Base-by-base conservation (phyloP, 1,284 basidiomycete species). In the Sporisorium graminicola region DNA sequence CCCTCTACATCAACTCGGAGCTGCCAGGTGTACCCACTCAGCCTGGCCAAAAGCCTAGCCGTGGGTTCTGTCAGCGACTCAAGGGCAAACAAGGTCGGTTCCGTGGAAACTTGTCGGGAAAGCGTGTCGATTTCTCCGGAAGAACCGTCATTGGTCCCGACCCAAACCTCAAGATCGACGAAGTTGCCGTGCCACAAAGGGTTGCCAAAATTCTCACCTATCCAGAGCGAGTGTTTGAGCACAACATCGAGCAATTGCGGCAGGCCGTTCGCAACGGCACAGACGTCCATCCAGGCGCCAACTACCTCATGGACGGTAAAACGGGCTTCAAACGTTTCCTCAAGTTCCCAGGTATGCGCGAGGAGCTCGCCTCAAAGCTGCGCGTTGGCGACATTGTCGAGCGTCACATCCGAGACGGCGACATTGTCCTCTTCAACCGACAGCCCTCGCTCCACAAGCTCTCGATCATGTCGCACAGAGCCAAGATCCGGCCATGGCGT, bases 51-150 rank as follows among this genome's bases (percentile, higher is more conserved):
- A 85, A 85, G 64, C 84, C 84, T 26, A 83, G 80, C 49, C 74
- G 84, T 67, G 97, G 97, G 16, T 98, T 99, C 84, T 97, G 98
- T 56, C 97, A 99, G 85, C 93, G 97, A 20, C 88, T 99, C 65
- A 99, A 99, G 88, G 97, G 97, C 49, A 99, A 99, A 86, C 95
- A 98, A 86, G 97, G 97, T 82, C 94, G 97, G 64, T 99, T 99
- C 88, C 91, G 97, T 86, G 97, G 97, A 31, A 99, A 99, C 86
- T 89, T 99, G 20, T 98, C 95, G 0, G 97, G 97, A 72, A 99
- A 99, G 87, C 94, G 97, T 87, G 97, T 99, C 79, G 97, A 99
- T 86, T 99, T 99, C 85, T 98, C 95, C 1, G 97, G 92, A 18
- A 92, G 97, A 82, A 99, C 97, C 6, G 97, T 99, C 87, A 99